Percentiles rank a stretch among this genome's conserved stretches.
Evolutionary conservation across 2,329 filamentous ascomycete genomes (phyloP).

Genomic region (Lachnellula hyalina): DNA sequence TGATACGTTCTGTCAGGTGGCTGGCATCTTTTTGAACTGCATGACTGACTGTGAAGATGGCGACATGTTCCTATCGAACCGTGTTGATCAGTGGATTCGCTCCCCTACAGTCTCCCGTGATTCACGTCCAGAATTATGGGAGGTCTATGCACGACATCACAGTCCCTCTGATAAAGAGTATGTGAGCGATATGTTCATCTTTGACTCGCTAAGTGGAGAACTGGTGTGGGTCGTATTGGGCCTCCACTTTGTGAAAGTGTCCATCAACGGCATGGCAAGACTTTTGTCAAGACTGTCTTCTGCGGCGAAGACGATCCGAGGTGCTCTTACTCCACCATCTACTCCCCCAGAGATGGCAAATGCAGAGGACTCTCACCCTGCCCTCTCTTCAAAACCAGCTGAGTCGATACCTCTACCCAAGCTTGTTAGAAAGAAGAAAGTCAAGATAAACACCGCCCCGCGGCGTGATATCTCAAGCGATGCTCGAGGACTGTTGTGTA

Average conservation of each 20-base stretch:
- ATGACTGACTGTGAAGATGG: slow-evolving; percentile 27
- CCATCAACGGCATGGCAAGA: slow-evolving; percentile 29
- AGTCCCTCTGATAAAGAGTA: slow-evolving; percentile 24
- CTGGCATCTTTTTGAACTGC: slow-evolving; percentile 34
- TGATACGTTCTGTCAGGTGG: slow-evolving; percentile 35
- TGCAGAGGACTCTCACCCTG: background rate
- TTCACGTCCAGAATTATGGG: slow-evolving; percentile 19
- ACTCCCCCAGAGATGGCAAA: background rate
- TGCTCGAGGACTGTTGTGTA: background rate
- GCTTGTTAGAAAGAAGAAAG: background rate
- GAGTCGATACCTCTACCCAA: background rate
- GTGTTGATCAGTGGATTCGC: slow-evolving; percentile 32
- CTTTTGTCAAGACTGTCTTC: slow-evolving; percentile 25
- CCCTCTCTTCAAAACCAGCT: background rate
- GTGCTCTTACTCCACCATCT: background rate
- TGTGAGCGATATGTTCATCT: slow-evolving; percentile 34
- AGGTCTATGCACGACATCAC: slow-evolving; percentile 29
- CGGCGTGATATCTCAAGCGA: background rate
- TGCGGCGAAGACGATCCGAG: background rate
- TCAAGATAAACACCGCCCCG: background rate
- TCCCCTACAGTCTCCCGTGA: slow-evolving; percentile 19
- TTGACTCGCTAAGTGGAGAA: slow-evolving; percentile 27
- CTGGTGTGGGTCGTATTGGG: slow-evolving; percentile 34
- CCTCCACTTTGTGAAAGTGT: slow-evolving; percentile 28
- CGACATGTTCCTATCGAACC: slow-evolving; percentile 33